Evolutionary conservation across 2,329 filamentous ascomycete species (phyloP).

Genomic region (Ophiobolus disseminans): DNA sequence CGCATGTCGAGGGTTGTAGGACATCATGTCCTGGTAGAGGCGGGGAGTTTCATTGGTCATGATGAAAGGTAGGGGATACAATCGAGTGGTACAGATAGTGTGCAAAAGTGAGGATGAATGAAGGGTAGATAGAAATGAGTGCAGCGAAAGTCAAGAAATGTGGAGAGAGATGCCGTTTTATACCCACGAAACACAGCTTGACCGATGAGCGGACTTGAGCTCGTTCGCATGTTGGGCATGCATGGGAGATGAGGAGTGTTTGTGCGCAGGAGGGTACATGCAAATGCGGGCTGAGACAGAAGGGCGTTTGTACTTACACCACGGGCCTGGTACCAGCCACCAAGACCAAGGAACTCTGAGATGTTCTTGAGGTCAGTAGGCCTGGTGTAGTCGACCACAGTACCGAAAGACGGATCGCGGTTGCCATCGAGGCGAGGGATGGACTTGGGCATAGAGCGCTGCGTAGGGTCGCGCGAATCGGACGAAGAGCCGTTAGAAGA

Average conservation of each 20-base stretch:
- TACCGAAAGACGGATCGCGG: constrained; percentile 31
- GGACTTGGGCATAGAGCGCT: constrained; percentile 35
- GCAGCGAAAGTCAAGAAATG: constrained; percentile 1
- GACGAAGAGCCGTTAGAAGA: constrained; percentile 36
- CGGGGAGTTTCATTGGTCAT: constrained; percentile 8
- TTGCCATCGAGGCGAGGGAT: constrained; percentile 46
- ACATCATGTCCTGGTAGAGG: constrained; percentile 19
- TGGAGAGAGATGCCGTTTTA: background rate
- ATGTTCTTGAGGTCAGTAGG: constrained; percentile 44
- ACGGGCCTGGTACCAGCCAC: constrained; percentile 45
- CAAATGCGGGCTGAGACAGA: constrained; percentile 8
- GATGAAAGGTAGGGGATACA: constrained; percentile 9
- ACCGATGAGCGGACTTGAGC: background rate
- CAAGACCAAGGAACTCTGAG: constrained; percentile 44
- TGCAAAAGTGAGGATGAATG: background rate
- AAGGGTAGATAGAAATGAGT: constrained; percentile 5
- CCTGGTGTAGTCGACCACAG: constrained; percentile 32
- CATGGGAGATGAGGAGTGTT: constrained; percentile 6
- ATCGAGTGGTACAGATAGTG: background rate
- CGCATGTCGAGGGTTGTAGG: constrained; percentile 23
- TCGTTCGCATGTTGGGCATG: constrained; percentile 10
- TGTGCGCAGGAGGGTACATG: constrained; percentile 8
- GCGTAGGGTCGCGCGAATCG: constrained; percentile 32
- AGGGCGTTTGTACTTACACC: constrained; percentile 45
- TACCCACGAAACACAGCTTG: constrained; percentile 3